phyloP scores from a whole-genome alignment of 306 rosid genomes.

The Vachellia pachyceras region DNA sequence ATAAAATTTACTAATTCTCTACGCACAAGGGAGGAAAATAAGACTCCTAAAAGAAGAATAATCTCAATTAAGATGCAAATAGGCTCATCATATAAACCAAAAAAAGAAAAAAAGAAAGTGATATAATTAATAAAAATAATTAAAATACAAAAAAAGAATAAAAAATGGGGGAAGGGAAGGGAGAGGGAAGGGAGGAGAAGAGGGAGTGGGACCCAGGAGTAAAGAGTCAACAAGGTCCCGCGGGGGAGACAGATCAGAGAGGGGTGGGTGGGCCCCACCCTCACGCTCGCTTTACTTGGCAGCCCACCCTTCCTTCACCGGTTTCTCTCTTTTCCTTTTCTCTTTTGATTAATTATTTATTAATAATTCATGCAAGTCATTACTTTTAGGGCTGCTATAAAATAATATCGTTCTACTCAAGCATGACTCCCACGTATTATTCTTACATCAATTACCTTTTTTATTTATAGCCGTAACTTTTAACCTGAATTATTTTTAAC shows the following conservation, averaged over 20 bases:
- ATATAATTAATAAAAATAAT: background rate
- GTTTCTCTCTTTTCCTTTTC: background rate
- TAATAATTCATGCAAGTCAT: background rate
- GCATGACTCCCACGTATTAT: background rate
- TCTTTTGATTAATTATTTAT: background rate
- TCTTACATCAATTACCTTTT: background rate
- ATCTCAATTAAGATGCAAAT: background rate
- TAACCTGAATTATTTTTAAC: no score
- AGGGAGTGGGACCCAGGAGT: background rate
- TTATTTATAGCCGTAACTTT: no score
- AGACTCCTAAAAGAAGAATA: no score
- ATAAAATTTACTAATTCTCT: no score
- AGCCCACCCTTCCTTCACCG: constrained; percentile 43
- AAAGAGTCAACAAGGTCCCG: constrained; percentile 16
- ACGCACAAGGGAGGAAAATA: no score
- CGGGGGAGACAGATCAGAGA: background rate
- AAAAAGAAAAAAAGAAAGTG: background rate
- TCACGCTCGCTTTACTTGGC: background rate
- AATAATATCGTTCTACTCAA: no score
- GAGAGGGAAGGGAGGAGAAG: background rate
- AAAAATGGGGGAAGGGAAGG: background rate
- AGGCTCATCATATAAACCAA: background rate
- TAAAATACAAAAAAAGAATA: background rate
- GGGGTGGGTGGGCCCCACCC: constrained; percentile 37
- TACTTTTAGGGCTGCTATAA: background rate